Base-by-base conservation (phyloP, 345 rosid species). In the Kandelia obovata region DNA sequence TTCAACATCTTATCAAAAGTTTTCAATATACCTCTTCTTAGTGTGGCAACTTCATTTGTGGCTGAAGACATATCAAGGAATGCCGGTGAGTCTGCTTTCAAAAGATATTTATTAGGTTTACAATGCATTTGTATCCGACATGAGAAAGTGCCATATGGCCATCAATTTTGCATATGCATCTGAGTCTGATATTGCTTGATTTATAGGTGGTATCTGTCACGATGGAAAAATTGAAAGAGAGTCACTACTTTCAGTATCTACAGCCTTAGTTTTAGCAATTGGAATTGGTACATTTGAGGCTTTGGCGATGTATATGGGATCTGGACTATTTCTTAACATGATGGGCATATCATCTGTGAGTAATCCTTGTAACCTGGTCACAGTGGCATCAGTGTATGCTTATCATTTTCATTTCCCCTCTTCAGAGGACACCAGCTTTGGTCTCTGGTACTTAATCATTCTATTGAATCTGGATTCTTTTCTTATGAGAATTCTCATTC, bases 291-390 rank as follows among this genome's bases (percentile, higher is more conserved):
- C 70, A 28, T 37, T 71, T 7, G 81, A 78, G 72, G 81, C 81
- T 61, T 65, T 78, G 46, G 75, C 75, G 4, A 78, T 73, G 81
- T 73, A 56, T 32, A n/a, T 78, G 46, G 81, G 81, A 51, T 73
- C 75, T 11, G 81, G 81, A 39, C 37, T 73, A 27, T 78, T 78
- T 66, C 78, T 78, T 30, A 64, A 66, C 47, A 26, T 66, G 47
- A 78, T 78, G 81, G 81, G 81, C 26, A 62, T 78, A 43, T 78
- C 81, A 62, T 52, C 72, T 9, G 81, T 78, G 53, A 73, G 78
- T 52, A 62, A 43, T 46, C 66, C 56, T 49, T 52, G 31, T 25
- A 25, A 15, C 28, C 10, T 23, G 1, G 28, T 15, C 26, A 21
- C 25, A 11, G 11, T 55, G 27, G 7, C 25, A 23, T 21, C 59